These are phyloP conservation scores for Tinospora cordifolia DNA, from an alignment of 164 flowering plant genomes.

Conservation along the genomic window DNA sequence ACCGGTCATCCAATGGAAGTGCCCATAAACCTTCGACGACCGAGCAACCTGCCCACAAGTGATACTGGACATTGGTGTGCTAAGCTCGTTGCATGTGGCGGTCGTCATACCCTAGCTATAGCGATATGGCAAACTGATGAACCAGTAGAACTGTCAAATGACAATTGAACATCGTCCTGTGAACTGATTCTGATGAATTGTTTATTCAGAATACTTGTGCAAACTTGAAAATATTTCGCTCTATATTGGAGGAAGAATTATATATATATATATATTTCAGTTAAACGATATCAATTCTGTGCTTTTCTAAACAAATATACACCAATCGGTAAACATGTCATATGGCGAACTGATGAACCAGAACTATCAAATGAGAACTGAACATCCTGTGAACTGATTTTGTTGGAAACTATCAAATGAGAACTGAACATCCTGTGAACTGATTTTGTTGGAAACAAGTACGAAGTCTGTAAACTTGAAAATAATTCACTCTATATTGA, in stretches of 20 bases:
- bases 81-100: constrained; percentile 87
- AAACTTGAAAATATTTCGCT: not conserved
- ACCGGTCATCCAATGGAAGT: constrained; percentile 95
- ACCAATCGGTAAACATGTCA: too few species aligned
- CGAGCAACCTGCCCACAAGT: constrained; percentile 20
- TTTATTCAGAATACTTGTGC: not conserved
- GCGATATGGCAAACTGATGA: constrained; percentile 50
- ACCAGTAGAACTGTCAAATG: constrained; percentile 1
- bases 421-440: too few species aligned
- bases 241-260: not conserved
- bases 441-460: not conserved
- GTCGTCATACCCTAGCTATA: constrained; percentile 92
- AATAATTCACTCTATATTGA: not conserved
- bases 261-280: not conserved
- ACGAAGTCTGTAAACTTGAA: not conserved
- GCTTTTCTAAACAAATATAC: not conserved
- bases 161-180: constrained; percentile 6
- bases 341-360: constrained; percentile 39
- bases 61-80: constrained; percentile 70
- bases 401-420: constrained; percentile 21
- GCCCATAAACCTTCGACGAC: constrained; percentile 61
- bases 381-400: constrained; percentile 30
- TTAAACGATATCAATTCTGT: not conserved
- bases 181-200: constrained; percentile 35
- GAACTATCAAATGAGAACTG: not conserved